Conservation (phyloP, 805 yeast species). For the Starmera pachycereana region DNA sequence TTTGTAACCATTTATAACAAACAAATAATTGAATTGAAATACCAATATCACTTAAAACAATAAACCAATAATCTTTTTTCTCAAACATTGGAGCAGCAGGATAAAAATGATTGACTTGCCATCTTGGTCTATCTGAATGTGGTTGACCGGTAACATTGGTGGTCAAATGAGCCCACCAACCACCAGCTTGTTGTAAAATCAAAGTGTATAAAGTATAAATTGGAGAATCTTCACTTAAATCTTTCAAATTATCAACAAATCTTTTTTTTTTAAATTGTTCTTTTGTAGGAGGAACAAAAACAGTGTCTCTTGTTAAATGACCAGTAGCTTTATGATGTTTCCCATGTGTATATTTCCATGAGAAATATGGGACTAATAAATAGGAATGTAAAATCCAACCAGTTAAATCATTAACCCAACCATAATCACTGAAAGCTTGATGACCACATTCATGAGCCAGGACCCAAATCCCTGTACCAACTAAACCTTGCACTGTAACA, state of each 20-base stretch:
- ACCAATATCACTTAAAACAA: conserved; percentile 68
- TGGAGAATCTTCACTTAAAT: conserved; percentile 68
- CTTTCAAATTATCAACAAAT: conserved; percentile 33
- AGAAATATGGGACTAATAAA: conserved; percentile 74
- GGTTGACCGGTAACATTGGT: conserved; percentile 72
- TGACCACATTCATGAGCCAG: conserved; percentile 91
- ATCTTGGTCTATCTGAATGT: conserved; percentile 36
- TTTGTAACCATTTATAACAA: conserved; percentile 49
- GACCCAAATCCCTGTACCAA: conserved; percentile 76
- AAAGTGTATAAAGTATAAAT: conserved; percentile 46
- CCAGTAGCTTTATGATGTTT: conserved; percentile 91
- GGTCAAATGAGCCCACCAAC: conserved; percentile 60
- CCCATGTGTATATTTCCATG: conserved; percentile 78
- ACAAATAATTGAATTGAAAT: conserved; percentile 39
- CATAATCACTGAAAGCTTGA: conserved; percentile 70
- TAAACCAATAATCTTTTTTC: conserved; percentile 58
- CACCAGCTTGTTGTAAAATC: conserved; percentile 63
- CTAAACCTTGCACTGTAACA: conserved; percentile 46
- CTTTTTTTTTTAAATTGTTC: conserved; percentile 38
- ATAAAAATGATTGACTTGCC: conserved; percentile 54
- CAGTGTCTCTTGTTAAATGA: conserved; percentile 74
- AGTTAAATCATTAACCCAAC: conserved; percentile 61
- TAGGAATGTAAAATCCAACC: conserved; percentile 82
- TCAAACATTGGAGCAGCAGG: conserved; percentile 72
- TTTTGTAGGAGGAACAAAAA: conserved; percentile 65